These are phyloP conservation scores for Suhomyces prunicola DNA, from an alignment of 805 yeast species.

Conservation along the genomic window DNA sequence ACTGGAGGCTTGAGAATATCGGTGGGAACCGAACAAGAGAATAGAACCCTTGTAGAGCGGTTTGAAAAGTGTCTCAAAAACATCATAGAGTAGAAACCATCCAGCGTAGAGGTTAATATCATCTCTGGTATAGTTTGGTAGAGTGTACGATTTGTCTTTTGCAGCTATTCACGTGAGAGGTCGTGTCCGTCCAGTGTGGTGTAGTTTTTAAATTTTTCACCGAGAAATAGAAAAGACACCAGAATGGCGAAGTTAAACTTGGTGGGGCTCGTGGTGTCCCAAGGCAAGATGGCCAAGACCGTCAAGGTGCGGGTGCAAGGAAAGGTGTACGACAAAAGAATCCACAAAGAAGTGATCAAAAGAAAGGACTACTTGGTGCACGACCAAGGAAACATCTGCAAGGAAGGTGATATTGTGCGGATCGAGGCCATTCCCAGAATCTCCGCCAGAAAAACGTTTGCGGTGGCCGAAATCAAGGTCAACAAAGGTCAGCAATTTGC, in stretches of 20 bases:
- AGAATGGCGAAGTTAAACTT: constrained; percentile 86
- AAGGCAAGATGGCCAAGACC: constrained; percentile 94
- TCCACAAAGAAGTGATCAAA: constrained; percentile 72
- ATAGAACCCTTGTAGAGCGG: constrained; percentile 50
- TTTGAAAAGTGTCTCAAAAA: constrained; percentile 28
- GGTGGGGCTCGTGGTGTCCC: constrained; percentile 89
- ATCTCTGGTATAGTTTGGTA: too few species aligned
- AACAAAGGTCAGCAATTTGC: constrained; percentile 92
- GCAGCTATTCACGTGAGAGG: neutral
- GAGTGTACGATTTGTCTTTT: neutral
- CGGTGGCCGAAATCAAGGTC: constrained; percentile 86
- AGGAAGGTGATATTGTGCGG: constrained; percentile 94
- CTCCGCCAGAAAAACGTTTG: constrained; percentile 77
- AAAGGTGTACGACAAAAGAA: constrained; percentile 63
- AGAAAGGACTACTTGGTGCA: constrained; percentile 87
- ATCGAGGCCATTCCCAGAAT: constrained; percentile 86
- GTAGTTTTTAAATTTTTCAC: neutral
- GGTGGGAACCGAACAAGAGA: constrained; percentile 80
- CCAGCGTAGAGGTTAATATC: too few species aligned
- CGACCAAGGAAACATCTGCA: constrained; percentile 87
- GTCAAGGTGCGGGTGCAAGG: constrained; percentile 88
- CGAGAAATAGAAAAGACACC: neutral
- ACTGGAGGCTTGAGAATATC: constrained; percentile 84
- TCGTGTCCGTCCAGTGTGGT: neutral
- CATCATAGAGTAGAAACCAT: too few species aligned